Percentiles rank a stretch among this genome's conserved stretches.
phyloP scores from a whole-genome alignment of 352 stramenopile species.

The Pseudoperonospora humuli region DNA sequence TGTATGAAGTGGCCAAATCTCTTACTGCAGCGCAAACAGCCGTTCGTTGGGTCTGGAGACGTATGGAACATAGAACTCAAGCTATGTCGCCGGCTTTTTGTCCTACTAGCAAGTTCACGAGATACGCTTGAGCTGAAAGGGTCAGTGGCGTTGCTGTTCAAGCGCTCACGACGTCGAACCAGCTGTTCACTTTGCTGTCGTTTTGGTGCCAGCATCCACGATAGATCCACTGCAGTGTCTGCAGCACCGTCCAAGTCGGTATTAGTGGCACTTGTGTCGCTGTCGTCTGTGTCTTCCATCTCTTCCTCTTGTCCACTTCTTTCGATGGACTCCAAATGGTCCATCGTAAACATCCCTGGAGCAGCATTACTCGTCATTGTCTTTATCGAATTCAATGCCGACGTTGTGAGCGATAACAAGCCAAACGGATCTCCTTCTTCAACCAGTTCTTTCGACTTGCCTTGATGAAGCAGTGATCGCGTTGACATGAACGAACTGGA shows the following conservation, averaged over 20 bases:
- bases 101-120: background rate
- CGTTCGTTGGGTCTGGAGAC: conserved; percentile 5
- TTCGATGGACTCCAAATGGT: conserved; percentile 37
- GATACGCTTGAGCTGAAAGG: conserved; percentile 14
- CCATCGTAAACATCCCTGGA: conserved; percentile 40
- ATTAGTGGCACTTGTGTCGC: conserved; percentile 9
- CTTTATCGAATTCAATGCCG: conserved; percentile 27
- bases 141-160: conserved; percentile 15
- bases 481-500: conserved; percentile 15
- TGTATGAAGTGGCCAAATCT: conserved; percentile 37
- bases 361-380: conserved; percentile 5
- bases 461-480: conserved; percentile 30
- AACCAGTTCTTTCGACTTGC: conserved; percentile 32
- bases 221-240: conserved; percentile 13
- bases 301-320: conserved; percentile 14
- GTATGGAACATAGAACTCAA: conserved; percentile 10
- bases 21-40: conserved; percentile 37
- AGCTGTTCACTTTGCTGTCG: conserved; percentile 3
- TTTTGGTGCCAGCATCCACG: conserved; percentile 3
- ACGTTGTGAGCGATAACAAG: conserved; percentile 38
- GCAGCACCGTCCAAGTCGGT: conserved; percentile 13
- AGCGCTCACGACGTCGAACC: conserved; percentile 3
- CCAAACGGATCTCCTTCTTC: conserved; percentile 39
- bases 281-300: conserved; percentile 19
- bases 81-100: conserved; percentile 14